A percentile compares a stretch with the other conserved stretches of the same genome.
Conservation (phyloP, 495 filamentous ascomycete species). For the Xylaria bambusicola region DNA sequence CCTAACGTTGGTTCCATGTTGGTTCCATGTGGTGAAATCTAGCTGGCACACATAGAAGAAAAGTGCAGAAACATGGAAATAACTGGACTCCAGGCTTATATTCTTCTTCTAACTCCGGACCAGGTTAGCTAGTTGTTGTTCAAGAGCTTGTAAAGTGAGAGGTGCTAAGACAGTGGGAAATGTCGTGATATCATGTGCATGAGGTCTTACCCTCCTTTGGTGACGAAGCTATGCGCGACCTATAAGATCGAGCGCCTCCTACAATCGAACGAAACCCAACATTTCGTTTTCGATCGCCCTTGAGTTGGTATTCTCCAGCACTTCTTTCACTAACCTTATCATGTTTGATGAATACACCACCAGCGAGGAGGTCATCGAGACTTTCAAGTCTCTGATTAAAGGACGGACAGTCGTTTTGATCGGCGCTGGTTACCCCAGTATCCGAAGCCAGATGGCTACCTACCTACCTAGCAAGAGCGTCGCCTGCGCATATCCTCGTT, state of each 20-base stretch:
- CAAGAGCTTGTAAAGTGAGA: too few relatives aligned
- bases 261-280: background rate
- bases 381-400: constrained; percentile 33
- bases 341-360: constrained; percentile 39
- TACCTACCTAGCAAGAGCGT: constrained; percentile 44
- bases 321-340: too few relatives aligned
- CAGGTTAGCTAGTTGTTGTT: background rate
- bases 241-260: background rate
- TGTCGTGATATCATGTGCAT: background rate
- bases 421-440: constrained; percentile 46
- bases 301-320: too few relatives aligned
- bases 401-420: constrained; percentile 49
- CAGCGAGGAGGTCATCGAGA: constrained; percentile 38
- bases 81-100: background rate
- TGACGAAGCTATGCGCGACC: background rate
- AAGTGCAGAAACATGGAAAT: background rate
- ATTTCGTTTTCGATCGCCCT: background rate
- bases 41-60: background rate
- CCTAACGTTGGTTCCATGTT: background rate
- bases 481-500: constrained; percentile 47
- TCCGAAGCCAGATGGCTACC: constrained; percentile 50
- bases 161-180: too few relatives aligned
- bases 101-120: background rate
- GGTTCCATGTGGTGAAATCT: background rate
- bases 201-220: background rate